These are phyloP conservation scores for Solanum clarkiae DNA, from an alignment of 257 asterid genomes.

Conservation along the genomic window DNA sequence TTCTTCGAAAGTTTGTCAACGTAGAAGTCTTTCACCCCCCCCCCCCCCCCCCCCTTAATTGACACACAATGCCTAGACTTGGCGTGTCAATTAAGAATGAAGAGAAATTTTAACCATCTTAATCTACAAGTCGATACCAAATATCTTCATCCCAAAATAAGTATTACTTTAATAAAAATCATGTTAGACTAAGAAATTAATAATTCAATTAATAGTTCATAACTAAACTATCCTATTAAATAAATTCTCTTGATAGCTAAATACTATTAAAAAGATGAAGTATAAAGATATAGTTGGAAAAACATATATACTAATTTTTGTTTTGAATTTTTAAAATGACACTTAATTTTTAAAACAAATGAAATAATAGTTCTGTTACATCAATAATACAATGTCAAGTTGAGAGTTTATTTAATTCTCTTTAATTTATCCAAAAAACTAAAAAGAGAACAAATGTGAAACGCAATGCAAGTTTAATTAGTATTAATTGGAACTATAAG, in stretches of 20 bases:
- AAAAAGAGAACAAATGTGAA: background rate
- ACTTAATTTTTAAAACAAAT: background rate
- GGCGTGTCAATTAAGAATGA: background rate
- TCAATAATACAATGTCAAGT: background rate
- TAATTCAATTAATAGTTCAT: background rate
- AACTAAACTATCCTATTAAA: background rate
- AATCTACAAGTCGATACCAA: no score
- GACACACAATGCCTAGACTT: background rate
- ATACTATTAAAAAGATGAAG: background rate
- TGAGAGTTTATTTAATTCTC: background rate
- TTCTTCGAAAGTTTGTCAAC: no score
- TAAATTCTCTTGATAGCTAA: background rate
- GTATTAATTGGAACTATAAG: background rate
- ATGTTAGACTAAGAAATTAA: background rate
- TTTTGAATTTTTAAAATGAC: background rate
- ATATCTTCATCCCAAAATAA: background rate
- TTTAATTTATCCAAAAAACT: background rate
- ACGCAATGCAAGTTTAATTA: background rate
- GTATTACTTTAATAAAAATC: background rate
- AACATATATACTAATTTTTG: background rate
- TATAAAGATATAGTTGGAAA: background rate
- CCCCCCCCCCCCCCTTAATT: no score
- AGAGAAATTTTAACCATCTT: background rate
- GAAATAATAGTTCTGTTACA: background rate
- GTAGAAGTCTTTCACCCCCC: no score